These are phyloP conservation scores for Ilex aquifolium DNA, from an alignment of 257 asterid genomes.

Conservation along the genomic window DNA sequence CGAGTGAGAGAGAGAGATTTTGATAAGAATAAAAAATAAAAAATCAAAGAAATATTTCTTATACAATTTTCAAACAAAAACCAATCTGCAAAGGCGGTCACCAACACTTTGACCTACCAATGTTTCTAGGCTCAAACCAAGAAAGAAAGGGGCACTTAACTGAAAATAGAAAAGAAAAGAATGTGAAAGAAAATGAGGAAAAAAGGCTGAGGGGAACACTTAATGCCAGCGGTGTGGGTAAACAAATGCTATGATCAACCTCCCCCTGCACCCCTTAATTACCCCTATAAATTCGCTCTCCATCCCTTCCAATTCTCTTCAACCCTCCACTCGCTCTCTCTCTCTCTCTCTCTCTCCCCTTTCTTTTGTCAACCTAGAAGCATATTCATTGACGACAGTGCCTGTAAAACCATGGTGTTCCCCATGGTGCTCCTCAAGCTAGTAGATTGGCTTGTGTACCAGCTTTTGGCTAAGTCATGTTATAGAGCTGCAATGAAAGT, in stretches of 20 bases:
- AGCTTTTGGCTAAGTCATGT: constrained; percentile 57
- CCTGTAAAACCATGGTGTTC: constrained; percentile 46
- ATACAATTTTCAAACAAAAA: no score
- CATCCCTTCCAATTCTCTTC: constrained; percentile 25
- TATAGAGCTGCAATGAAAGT: constrained; percentile 58
- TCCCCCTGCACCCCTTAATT: constrained; percentile 14
- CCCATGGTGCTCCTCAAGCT: constrained; percentile 48
- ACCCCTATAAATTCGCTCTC: constrained; percentile 50
- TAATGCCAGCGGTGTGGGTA: constrained; percentile 47
- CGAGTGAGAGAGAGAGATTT: not conserved
- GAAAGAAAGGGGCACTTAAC: not conserved
- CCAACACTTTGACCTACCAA: constrained; percentile 44
- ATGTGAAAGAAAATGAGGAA: constrained; percentile 16
- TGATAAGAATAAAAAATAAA: not conserved
- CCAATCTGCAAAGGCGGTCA: constrained; percentile 27
- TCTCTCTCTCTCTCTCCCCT: constrained; percentile 4
- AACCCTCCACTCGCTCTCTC: constrained; percentile 2
- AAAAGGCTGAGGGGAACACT: constrained; percentile 27
- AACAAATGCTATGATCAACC: constrained; percentile 61
- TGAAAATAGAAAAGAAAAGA: not conserved
- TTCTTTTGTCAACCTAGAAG: not conserved
- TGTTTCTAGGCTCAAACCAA: constrained; percentile 18
- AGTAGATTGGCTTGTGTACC: constrained; percentile 52
- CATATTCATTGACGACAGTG: constrained; percentile 9
- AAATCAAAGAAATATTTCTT: not conserved